A percentile compares a stretch with the other conserved stretches of the same genome.
Evolutionary conservation across 163 green algal species (phyloP).

Genomic region (Prototheca wickerhamii): DNA sequence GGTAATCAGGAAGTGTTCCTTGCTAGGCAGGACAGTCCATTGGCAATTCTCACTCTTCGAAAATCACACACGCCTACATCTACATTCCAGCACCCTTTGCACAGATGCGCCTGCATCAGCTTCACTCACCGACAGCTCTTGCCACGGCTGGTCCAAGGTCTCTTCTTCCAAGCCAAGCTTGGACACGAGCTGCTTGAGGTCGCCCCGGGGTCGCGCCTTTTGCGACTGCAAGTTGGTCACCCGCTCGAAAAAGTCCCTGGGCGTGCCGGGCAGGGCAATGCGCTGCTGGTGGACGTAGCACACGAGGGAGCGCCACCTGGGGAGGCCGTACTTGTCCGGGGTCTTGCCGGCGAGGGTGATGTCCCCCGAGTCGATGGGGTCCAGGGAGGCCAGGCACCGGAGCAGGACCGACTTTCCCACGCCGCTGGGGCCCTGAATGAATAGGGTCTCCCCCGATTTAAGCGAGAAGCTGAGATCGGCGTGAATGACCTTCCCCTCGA

Average conservation of each 20-base stretch:
- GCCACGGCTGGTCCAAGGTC: slow-evolving; percentile 64
- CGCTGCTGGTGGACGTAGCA: slow-evolving; percentile 63
- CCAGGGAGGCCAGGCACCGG: slow-evolving; percentile 54
- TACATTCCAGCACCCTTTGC: too few species aligned
- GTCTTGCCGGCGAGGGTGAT: slow-evolving; percentile 44
- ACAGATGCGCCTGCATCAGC: neutral
- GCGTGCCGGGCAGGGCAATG: slow-evolving; percentile 56
- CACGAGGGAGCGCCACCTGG: slow-evolving; percentile 39
- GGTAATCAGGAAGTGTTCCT: neutral
- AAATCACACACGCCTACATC: neutral
- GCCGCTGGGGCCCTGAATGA: slow-evolving; percentile 60
- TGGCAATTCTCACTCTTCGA: neutral
- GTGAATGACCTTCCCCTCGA: slow-evolving; percentile 6
- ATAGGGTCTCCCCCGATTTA: slow-evolving; percentile 50
- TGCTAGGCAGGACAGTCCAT: too few species aligned
- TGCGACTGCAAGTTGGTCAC: slow-evolving; percentile 43
- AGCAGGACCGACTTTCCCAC: slow-evolving; percentile 78
- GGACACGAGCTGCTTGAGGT: slow-evolving; percentile 52
- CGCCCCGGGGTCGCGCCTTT: slow-evolving; percentile 39
- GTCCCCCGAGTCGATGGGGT: slow-evolving; percentile 43
- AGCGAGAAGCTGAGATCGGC: slow-evolving; percentile 43
- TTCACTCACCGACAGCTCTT: slow-evolving; percentile 57
- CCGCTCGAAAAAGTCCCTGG: slow-evolving; percentile 51
- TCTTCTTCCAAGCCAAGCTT: slow-evolving; percentile 59
- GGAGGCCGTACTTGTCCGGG: slow-evolving; percentile 47